Evolutionary conservation across 2,329 filamentous ascomycete species (phyloP).

Genomic region (Ophiostoma ulmi): DNA sequence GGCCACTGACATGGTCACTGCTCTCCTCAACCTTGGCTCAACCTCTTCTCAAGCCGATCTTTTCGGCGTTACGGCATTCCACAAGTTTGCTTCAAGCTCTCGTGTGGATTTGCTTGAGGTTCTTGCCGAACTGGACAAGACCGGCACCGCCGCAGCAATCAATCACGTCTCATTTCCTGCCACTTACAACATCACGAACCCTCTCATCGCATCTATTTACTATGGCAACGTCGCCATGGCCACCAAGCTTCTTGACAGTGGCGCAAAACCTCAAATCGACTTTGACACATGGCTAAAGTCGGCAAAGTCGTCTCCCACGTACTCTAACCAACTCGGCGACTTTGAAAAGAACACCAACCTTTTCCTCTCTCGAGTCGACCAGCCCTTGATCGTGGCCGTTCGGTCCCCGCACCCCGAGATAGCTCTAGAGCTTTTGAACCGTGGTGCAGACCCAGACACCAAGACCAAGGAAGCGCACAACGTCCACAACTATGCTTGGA

Average conservation of each 20-base stretch:
- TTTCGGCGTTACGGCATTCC: constrained; percentile 59
- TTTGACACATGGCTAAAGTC: constrained; percentile 61
- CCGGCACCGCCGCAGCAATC: not conserved
- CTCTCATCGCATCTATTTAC: not conserved
- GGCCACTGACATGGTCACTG: constrained; percentile 59
- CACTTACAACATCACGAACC: not conserved
- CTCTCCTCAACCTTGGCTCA: constrained; percentile 65
- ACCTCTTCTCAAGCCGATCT: constrained; percentile 68
- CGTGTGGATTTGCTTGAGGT: constrained; percentile 37
- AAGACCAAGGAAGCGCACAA: constrained; percentile 38
- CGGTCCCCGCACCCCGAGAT: constrained; percentile 44
- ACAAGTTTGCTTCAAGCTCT: constrained; percentile 54
- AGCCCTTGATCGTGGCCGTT: constrained; percentile 63
- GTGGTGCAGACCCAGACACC: constrained; percentile 61
- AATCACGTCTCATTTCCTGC: not conserved
- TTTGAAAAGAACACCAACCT: constrained; percentile 45
- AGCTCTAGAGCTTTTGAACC: constrained; percentile 54
- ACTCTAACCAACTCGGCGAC: constrained; percentile 35
- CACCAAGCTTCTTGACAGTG: not conserved
- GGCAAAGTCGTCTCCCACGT: constrained; percentile 41
- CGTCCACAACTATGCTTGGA: not conserved
- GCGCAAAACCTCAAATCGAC: constrained; percentile 45
- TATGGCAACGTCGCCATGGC: not conserved
- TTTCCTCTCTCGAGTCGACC: constrained; percentile 48
- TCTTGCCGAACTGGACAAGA: not conserved